A percentile compares a stretch with the other conserved stretches of the same genome.
Evolutionary conservation across 805 yeast species (phyloP).

Genomic region (Clavispora santaluciae): DNA sequence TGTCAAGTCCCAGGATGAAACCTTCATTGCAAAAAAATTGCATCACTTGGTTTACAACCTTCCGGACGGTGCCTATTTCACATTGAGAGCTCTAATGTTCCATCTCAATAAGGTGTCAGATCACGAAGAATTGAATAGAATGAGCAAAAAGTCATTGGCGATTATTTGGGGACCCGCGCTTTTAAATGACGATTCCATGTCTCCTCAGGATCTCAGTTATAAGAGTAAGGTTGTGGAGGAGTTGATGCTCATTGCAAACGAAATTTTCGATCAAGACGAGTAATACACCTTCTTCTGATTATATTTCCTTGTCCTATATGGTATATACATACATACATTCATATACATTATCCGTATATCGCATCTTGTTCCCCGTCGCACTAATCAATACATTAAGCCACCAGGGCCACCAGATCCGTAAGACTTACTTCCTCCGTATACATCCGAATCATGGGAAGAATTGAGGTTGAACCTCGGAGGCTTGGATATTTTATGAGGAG

Average conservation of each 20-base stretch:
- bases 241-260: slow-evolving; percentile 75
- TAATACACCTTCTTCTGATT: slow-evolving; percentile 3
- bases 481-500: slow-evolving; percentile 26
- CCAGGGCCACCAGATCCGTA: slow-evolving; percentile 3
- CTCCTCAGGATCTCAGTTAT: slow-evolving; percentile 67
- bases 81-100: slow-evolving; percentile 76
- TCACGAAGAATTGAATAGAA: slow-evolving; percentile 61
- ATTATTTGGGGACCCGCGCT: slow-evolving; percentile 95
- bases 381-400: slow-evolving; percentile 1
- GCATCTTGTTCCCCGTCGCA: background rate
- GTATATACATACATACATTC: background rate
- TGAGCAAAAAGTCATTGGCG: slow-evolving; percentile 77
- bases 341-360: background rate
- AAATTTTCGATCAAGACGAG: slow-evolving; percentile 51
- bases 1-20: slow-evolving; percentile 46
- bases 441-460: slow-evolving; percentile 3
- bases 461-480: slow-evolving; percentile 31
- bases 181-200: slow-evolving; percentile 59
- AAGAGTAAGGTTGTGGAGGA: slow-evolving; percentile 81
- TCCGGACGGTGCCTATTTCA: slow-evolving; percentile 94
- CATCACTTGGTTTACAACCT: slow-evolving; percentile 85
- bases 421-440: background rate
- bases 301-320: background rate
- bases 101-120: slow-evolving; percentile 74
- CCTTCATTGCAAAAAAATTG: slow-evolving; percentile 60